Conservation (phyloP, 305 asterid genomes). For the Andrographis paniculata region DNA sequence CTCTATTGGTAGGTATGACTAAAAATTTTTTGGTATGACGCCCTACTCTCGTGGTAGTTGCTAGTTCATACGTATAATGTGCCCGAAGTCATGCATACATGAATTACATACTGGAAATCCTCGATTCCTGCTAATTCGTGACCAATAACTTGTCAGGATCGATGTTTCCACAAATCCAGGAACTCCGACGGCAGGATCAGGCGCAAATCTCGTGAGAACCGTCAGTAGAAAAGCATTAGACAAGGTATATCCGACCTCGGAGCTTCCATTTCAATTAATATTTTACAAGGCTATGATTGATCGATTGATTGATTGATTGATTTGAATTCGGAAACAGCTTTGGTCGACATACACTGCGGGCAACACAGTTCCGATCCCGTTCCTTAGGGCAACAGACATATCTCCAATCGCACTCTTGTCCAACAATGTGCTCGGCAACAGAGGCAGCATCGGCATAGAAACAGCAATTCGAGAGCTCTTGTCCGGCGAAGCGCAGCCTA, state of each 20-base stretch:
- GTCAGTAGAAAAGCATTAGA: conserved; percentile 92
- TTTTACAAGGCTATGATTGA: too few species aligned
- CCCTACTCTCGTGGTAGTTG: too few species aligned
- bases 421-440: conserved; percentile 56
- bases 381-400: conserved; percentile 86
- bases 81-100: too few species aligned
- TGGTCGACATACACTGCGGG: conserved; percentile 98
- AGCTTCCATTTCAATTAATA: too few species aligned
- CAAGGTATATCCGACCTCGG: conserved; percentile 48
- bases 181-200: conserved; percentile 22
- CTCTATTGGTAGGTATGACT: too few species aligned
- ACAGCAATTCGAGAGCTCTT: conserved; percentile 93
- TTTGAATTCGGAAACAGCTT: conserved; percentile 60
- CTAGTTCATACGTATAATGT: too few species aligned
- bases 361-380: conserved; percentile 92
- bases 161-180: conserved; percentile 14
- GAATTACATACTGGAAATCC: too few species aligned
- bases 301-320: too few species aligned
- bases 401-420: conserved; percentile 94
- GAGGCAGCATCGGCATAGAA: conserved; percentile 71
- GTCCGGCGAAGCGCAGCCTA: conserved; percentile 74
- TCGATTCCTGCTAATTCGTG: neutral
- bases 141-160: conserved; percentile 33
- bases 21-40: too few species aligned
- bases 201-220: conserved; percentile 34